These are phyloP conservation scores for Huntiella savannae DNA, from an alignment of 2,329 filamentous ascomycete genomes.

Conservation along the genomic window DNA sequence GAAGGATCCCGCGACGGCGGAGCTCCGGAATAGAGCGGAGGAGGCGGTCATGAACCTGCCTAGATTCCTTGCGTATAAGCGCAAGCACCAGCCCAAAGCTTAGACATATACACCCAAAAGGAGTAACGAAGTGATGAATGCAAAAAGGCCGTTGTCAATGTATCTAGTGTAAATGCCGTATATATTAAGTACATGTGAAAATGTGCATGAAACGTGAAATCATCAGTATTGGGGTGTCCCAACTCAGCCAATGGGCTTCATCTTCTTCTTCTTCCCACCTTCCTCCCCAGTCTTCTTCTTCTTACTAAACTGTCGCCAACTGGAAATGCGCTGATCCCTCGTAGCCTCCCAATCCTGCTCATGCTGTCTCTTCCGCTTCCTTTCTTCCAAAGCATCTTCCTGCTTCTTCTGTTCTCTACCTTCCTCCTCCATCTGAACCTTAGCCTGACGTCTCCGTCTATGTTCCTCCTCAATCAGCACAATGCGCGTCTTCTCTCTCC, in stretches of 20 bases:
- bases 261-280: constrained; percentile 48
- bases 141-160: background rate
- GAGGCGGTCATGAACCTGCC: constrained; percentile 41
- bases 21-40: constrained; percentile 39
- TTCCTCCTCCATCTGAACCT: constrained; percentile 92
- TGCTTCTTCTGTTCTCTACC: constrained; percentile 70
- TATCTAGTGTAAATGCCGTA: background rate
- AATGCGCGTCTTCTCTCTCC: constrained; percentile 75
- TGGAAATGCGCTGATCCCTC: constrained; percentile 75
- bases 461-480: constrained; percentile 90
- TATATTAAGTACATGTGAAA: constrained; percentile 1
- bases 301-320: constrained; percentile 86
- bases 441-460: constrained; percentile 63
- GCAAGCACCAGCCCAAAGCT: constrained; percentile 29
- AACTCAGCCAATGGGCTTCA: constrained; percentile 39
- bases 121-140: background rate
- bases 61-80: constrained; percentile 47
- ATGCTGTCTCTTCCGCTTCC: constrained; percentile 76
- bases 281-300: constrained; percentile 32
- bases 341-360: constrained; percentile 92
- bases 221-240: background rate
- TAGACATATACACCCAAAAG: constrained; percentile 5
- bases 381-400: constrained; percentile 64
- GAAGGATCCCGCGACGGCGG: constrained; percentile 25
- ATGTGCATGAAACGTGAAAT: background rate